Evolutionary conservation across 176 grass and related monocot species (phyloP).

Genomic region (Microstegium vimineum): DNA sequence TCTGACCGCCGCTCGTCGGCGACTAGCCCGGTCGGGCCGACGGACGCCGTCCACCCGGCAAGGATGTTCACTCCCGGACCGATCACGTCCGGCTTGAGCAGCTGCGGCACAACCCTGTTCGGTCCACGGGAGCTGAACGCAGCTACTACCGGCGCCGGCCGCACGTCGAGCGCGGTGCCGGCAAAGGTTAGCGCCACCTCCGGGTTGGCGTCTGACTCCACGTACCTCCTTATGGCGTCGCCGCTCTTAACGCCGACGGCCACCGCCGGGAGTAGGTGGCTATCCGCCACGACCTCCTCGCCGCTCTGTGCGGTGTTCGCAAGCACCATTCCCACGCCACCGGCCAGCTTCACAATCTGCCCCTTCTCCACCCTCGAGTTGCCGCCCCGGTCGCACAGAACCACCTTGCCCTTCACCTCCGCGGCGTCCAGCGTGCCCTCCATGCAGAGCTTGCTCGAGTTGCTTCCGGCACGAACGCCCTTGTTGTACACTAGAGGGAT

Average conservation of each 20-base stretch:
- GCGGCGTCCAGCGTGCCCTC: slow-evolving; percentile 50
- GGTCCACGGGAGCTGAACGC: slow-evolving; percentile 92
- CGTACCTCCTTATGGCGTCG: slow-evolving; percentile 51
- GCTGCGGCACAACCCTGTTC: slow-evolving; percentile 55
- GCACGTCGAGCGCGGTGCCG: slow-evolving; percentile 69
- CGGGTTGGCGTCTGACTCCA: slow-evolving; percentile 41
- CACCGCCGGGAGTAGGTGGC: slow-evolving; percentile 69
- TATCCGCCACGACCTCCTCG: slow-evolving; percentile 81
- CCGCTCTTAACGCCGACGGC: slow-evolving; percentile 65
- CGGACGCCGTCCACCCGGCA: slow-evolving; percentile 64
- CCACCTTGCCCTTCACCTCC: slow-evolving; percentile 76
- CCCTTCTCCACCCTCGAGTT: slow-evolving; percentile 79
- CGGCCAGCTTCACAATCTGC: slow-evolving; percentile 69
- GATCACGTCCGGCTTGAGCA: slow-evolving; percentile 95
- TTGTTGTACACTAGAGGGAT: slow-evolving; percentile 61
- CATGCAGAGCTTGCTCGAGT: slow-evolving; percentile 73
- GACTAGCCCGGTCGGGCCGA: slow-evolving; percentile 60
- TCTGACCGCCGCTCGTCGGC: slow-evolving; percentile 55
- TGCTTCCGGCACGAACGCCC: slow-evolving; percentile 58
- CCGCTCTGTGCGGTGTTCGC: slow-evolving; percentile 66
- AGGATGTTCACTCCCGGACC: slow-evolving; percentile 85
- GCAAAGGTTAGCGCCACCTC: slow-evolving; percentile 46
- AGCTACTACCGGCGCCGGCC: slow-evolving; percentile 80
- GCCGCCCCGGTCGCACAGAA: slow-evolving; percentile 70
- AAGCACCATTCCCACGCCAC: slow-evolving; percentile 80